Conservation (phyloP, 2,329 filamentous ascomycete species). For the Colletotrichum noveboracense region DNA sequence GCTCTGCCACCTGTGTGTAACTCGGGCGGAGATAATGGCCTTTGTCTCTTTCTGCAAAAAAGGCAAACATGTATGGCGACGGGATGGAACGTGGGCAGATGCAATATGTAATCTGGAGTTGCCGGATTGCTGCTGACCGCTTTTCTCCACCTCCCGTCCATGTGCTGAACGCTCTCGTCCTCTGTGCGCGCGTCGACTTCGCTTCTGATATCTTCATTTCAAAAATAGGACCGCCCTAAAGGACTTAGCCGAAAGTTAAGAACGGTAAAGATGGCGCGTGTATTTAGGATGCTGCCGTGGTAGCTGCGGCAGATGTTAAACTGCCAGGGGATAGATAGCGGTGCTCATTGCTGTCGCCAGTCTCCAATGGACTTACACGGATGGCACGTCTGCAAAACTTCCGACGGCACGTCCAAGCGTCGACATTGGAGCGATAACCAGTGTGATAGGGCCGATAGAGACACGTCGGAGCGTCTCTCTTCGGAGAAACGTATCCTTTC, state of each 20-base stretch:
- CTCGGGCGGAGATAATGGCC: neutral
- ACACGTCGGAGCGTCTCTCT: conserved; percentile 4
- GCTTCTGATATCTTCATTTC: neutral
- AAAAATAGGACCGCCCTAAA: neutral
- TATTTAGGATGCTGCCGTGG: neutral
- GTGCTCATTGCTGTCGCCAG: neutral
- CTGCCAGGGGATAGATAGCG: neutral
- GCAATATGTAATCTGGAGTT: neutral
- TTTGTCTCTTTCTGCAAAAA: neutral
- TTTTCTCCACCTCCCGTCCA: neutral
- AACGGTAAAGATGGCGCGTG: neutral
- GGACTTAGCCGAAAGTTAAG: neutral
- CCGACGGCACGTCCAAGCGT: conserved; percentile 6
- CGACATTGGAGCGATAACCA: neutral
- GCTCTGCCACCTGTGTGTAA: neutral
- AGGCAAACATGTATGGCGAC: neutral
- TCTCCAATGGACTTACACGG: conserved; percentile 23
- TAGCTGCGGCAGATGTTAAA: neutral
- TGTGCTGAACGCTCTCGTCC: neutral
- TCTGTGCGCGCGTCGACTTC: neutral
- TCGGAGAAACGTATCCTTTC: neutral
- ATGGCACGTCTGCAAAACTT: neutral
- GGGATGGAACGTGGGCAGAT: neutral
- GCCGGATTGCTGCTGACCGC: neutral
- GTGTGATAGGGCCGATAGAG: conserved; percentile 4